Base-by-base conservation (phyloP, 768 basidiomycete genomes). In the Boletus pseudo-olivaceus region DNA sequence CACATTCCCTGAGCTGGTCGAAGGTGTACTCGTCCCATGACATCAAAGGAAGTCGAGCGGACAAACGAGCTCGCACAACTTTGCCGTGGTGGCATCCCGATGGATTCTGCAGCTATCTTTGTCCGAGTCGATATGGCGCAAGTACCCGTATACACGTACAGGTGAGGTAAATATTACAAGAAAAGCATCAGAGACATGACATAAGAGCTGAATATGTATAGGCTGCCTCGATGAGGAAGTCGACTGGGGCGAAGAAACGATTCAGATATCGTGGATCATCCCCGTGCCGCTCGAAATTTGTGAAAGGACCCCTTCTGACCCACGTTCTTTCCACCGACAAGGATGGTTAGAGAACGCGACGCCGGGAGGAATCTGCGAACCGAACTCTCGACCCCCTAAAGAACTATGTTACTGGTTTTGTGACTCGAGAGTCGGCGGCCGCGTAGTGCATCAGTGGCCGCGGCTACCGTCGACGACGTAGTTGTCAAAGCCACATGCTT, bases 11-110 rank as follows among this genome's bases (percentile, higher is more conserved):
- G 63, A 78, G 67, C 6, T 69, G 79, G 54, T 72, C 72, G 65
- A 84, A 82, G 27, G 66, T 59, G 60, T 78, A 82, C 53, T 82
- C 80, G 60, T 83, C 83, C 68, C 82, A 85, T 32, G 79, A 78
- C 76, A 84, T 81, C 19, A 85, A 70, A 27, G 75, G 74, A 42
- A 86, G 67, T 39, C 9, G 19, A 41, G 29, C 20, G 6, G 74
- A 76, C 63, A 82, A 15, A 39, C 83, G 66, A 57, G 54, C 61
- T 47, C 43, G 47, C 17, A 19, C 14, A 43, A 41, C 48, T 63
- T 55, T 19, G 47, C 32, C 8, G 76, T 75, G 34, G 61, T 38
- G 41, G 56, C 50, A 9, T 77, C 77, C 38, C 74, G 29, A 56
- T 44, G 15, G 66, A 60, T 32, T 33, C 23, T 19, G 5, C 32